These are phyloP conservation scores for Geranium brycei DNA, from an alignment of 345 rosid species.

Conservation along the genomic window DNA sequence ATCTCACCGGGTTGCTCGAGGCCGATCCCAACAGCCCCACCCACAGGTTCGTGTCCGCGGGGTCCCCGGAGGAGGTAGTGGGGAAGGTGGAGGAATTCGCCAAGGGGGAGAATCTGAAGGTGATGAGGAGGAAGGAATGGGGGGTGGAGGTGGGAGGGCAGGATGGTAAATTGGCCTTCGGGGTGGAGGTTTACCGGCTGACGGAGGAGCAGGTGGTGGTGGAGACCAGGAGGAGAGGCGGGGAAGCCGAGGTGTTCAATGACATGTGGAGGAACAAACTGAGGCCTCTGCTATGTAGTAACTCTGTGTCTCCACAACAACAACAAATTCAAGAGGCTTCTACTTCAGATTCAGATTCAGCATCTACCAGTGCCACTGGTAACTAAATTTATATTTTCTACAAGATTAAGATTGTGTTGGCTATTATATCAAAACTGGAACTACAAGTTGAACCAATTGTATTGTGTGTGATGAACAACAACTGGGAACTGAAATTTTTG, in stretches of 20 bases:
- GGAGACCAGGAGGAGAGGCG: conserved; percentile 17
- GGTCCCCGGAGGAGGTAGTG: conserved; percentile 14
- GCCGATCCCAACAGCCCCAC: conserved; percentile 6
- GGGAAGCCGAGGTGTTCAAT: conserved; percentile 11
- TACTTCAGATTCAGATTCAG: too few species aligned
- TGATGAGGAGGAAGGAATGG: conserved; percentile 12
- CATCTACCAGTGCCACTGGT: too few species aligned
- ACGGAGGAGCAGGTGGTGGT: conserved; percentile 16
- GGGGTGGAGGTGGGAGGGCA: conserved; percentile 18
- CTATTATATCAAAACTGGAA: too few species aligned
- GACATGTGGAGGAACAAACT: conserved; percentile 9
- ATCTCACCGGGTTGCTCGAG: conserved; percentile 20
- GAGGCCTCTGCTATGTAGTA: not conserved
- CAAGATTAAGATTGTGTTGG: too few species aligned
- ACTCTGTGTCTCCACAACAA: too few species aligned
- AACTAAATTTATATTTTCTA: too few species aligned
- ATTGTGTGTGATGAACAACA: too few species aligned
- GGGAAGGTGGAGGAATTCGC: conserved; percentile 13
- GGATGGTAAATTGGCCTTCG: conserved; percentile 12
- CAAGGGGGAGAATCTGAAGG: conserved; percentile 6
- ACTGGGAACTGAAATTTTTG: too few species aligned
- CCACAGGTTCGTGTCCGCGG: conserved; percentile 12
- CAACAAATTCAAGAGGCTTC: too few species aligned
- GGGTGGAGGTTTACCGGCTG: conserved; percentile 14
- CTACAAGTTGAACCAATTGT: too few species aligned